Percentiles rank a stretch among this genome's conserved stretches.
These are phyloP conservation scores for Suillus subalutaceus DNA, from an alignment of 768 basidiomycete species.

Conservation along the genomic window DNA sequence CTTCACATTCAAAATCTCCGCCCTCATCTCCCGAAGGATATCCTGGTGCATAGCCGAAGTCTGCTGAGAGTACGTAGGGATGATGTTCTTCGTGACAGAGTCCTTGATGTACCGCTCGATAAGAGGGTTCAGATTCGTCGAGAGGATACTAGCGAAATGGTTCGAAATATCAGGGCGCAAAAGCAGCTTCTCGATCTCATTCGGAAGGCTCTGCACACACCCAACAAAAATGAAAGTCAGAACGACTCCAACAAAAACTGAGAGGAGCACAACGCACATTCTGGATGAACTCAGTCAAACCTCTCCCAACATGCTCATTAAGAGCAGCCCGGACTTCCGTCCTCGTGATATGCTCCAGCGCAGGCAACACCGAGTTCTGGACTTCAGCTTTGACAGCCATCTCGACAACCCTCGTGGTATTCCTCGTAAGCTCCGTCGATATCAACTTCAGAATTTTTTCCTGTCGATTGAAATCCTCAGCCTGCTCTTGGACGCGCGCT, in stretches of 20 bases:
- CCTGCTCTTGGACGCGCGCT: conserved; percentile 73
- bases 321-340: conserved; percentile 78
- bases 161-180: conserved; percentile 74
- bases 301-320: conserved; percentile 76
- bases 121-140: conserved; percentile 70
- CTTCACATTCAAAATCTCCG: conserved; percentile 77
- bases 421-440: conserved; percentile 83
- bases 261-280: conserved; percentile 46
- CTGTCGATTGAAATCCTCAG: conserved; percentile 81
- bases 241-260: not conserved
- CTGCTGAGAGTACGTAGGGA: conserved; percentile 77
- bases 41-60: conserved; percentile 81
- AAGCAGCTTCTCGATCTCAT: conserved; percentile 79
- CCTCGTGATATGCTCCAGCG: conserved; percentile 81
- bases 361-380: conserved; percentile 80
- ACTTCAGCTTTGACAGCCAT: conserved; percentile 86
- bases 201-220: conserved; percentile 62
- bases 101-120: conserved; percentile 86
- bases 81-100: conserved; percentile 67
- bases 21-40: conserved; percentile 70
- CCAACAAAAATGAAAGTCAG: conserved; percentile 4
- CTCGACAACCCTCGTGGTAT: conserved; percentile 88
- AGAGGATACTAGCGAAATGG: conserved; percentile 76
- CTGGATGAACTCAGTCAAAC: conserved; percentile 71
- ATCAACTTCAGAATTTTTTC: conserved; percentile 90